These are phyloP conservation scores for Pichia sp. DNA, from an alignment of 1,139 yeast genomes.

Conservation along the genomic window DNA sequence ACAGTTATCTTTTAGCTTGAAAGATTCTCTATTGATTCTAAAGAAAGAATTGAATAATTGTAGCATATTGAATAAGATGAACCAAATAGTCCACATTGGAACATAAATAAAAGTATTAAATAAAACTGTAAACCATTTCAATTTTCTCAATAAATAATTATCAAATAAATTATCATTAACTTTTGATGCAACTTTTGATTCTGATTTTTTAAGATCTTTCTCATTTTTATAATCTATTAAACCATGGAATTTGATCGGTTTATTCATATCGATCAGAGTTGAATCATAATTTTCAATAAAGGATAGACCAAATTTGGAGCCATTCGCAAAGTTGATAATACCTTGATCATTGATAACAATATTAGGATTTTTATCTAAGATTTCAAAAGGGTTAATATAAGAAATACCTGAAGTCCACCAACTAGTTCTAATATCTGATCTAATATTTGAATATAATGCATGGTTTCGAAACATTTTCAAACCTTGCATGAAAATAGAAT, in stretches of 20 bases:
- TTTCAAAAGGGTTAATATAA: slow-evolving; percentile 52
- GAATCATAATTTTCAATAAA: slow-evolving; percentile 48
- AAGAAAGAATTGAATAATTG: slow-evolving; percentile 34
- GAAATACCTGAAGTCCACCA: slow-evolving; percentile 79
- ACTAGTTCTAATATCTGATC: slow-evolving; percentile 71
- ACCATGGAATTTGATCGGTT: slow-evolving; percentile 30
- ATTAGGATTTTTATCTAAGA: slow-evolving; percentile 26
- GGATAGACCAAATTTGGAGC: slow-evolving; percentile 35
- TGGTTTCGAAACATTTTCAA: slow-evolving; percentile 44
- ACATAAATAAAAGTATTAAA: slow-evolving; percentile 38
- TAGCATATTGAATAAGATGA: slow-evolving; percentile 38
- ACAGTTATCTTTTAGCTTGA: slow-evolving; percentile 17
- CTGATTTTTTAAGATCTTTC: slow-evolving; percentile 15
- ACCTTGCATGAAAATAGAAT: slow-evolving; percentile 53
- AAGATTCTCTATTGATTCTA: slow-evolving; percentile 26
- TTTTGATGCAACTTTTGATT: background rate
- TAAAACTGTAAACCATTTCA: slow-evolving; percentile 40
- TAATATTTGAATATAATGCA: slow-evolving; percentile 62
- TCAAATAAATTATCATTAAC: background rate
- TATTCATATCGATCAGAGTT: slow-evolving; percentile 41
- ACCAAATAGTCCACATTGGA: slow-evolving; percentile 48
- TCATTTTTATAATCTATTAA: slow-evolving; percentile 18
- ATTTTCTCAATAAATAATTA: slow-evolving; percentile 26
- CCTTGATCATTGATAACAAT: slow-evolving; percentile 25
- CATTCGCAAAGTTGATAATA: slow-evolving; percentile 32